These are phyloP conservation scores for Phellopilus nigrolimitatus DNA, from an alignment of 1,284 basidiomycete genomes.

Conservation along the genomic window DNA sequence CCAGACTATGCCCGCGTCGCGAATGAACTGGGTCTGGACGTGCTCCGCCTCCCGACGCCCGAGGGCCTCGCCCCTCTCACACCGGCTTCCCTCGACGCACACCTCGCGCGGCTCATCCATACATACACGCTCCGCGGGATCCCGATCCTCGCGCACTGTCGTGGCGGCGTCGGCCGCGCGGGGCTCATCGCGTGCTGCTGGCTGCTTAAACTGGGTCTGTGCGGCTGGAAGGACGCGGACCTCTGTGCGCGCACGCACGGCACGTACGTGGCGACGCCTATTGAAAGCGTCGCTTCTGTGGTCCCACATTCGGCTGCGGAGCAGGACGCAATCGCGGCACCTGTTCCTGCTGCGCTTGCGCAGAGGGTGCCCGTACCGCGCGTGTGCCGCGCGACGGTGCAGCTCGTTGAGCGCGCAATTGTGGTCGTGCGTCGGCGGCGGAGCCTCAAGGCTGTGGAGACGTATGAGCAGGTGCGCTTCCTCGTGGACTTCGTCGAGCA, in stretches of 20 bases:
- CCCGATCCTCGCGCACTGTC: slow-evolving; percentile 84
- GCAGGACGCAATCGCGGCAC: too few relatives aligned
- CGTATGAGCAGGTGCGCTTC: slow-evolving; percentile 87
- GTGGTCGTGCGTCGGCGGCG: slow-evolving; percentile 68
- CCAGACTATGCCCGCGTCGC: slow-evolving; percentile 66
- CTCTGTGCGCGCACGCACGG: slow-evolving; percentile 15
- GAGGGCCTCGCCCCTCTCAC: slow-evolving; percentile 85
- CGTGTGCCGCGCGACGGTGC: slow-evolving; percentile 37
- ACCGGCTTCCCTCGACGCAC: slow-evolving; percentile 58
- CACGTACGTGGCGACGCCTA: too few relatives aligned
- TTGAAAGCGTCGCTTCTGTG: too few relatives aligned
- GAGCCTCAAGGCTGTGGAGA: slow-evolving; percentile 86
- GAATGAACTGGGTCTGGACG: slow-evolving; percentile 63
- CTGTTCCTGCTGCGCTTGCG: too few relatives aligned
- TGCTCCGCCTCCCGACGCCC: slow-evolving; percentile 81
- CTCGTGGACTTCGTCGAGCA: slow-evolving; percentile 76
- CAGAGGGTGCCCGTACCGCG: slow-evolving; percentile 23
- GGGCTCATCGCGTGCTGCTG: slow-evolving; percentile 91
- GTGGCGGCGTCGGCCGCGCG: slow-evolving; percentile 93
- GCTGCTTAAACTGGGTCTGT: slow-evolving; percentile 89
- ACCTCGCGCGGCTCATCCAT: slow-evolving; percentile 68
- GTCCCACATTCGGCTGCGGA: too few relatives aligned
- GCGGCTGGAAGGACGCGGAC: slow-evolving; percentile 53
- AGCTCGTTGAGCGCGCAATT: slow-evolving; percentile 72
- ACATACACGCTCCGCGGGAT: slow-evolving; percentile 74